Evolutionary conservation across 75 land plant species (phyloP), one percentile per base, ranked within the genome.

Genomic region (Cunninghamia lanceolata): DNA sequence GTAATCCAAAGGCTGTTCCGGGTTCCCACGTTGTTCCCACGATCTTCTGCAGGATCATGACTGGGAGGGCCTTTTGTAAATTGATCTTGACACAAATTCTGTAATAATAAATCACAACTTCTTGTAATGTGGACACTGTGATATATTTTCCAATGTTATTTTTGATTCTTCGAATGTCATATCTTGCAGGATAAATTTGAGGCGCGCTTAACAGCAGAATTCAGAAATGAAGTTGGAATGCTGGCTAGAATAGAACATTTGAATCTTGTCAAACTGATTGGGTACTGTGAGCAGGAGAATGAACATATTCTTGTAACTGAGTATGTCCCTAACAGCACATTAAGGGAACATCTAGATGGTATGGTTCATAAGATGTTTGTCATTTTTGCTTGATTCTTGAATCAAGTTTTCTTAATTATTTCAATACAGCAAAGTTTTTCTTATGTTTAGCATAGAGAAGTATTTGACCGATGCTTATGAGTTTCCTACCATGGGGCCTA

Each of bases 321-420:
- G 91, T 97, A 89, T 82, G 94, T 97, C 68, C 87, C 94, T 63
- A 96, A 96, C 90, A 96, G 98, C 83, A 96, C 98, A 40, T 91
- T 97, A 10, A 92, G 98, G 39, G 95, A 97, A 85, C 99, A 97
- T 85, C 90, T 97, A 42, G 99, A 97, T 92, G 98, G 99, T 95
- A 91, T 83, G 89, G 9, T 76, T 21, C 78, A 83, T 84, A 47
- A 14, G 5, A 21, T 63, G 43, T 25, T 81, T 82, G 30, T 45
- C 50, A 28, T 43, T 80, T 80, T 80, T 45, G 13, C 4, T 43
- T 52, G 40, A 74, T 53, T 19, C 21, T 0, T 11, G 25, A 45
- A 74, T 56, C 32, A 66, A 45, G 59, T 2, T 42, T 78, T 40
- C 73, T 78, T 78, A 40, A 21, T 45, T 80, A 80, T 45, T 80